Base-by-base conservation (phyloP, 1,284 basidiomycete genomes). In the Apiotrichum veenhuisii region DNA sequence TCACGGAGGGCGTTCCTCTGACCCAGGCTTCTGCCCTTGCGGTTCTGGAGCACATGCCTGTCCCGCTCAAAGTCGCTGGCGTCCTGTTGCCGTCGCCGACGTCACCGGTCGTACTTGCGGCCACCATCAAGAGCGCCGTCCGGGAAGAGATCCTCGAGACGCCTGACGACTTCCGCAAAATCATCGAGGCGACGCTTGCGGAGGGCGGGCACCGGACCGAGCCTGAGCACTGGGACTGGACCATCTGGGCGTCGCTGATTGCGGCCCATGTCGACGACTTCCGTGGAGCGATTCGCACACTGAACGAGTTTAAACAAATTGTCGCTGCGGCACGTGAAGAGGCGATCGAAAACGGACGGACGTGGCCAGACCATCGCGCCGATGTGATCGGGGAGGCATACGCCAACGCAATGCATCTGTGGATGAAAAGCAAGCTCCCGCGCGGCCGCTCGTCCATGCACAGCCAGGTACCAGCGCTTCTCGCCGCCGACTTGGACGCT, bases 161-260 rank as follows among this genome's bases (percentile, higher is more conserved):
- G 2, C 56, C 61, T 2, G 44, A n/a, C 2, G 40, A 54, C 2
- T 53, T 65, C 11, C 55, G 58, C 26, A 30, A 50, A 27, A 61
- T 64, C 50, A 62, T 67, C 38, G 37, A n/a, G 5, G 58, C 62
- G 11, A 64, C 62, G 43, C 42, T 67, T 4, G 55, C 53, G 4
- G 49, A 51, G 5, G 26, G 44, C 18, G 38, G 25, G 17, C 40
- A 44, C 20, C 47, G 47, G 0, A 23, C 41, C 1, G 46, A 48
- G 14, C 46, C 46, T 3, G 15, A 48, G 17, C n/a, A 23, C 33
- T 64, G 62, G 63, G 57, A 62, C n/a, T 64, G 58, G 62, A 58
- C 55, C 25, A 38, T 65, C 8, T 66, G 63, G 63, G 65, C 58
- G 22, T 44, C 63, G 7, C 14, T 63, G 15, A 27, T 67, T 3